Percentiles rank a stretch among this genome's conserved stretches.
These are phyloP conservation scores for Arachis stenosperma DNA, from an alignment of 306 rosid genomes.

Conservation along the genomic window DNA sequence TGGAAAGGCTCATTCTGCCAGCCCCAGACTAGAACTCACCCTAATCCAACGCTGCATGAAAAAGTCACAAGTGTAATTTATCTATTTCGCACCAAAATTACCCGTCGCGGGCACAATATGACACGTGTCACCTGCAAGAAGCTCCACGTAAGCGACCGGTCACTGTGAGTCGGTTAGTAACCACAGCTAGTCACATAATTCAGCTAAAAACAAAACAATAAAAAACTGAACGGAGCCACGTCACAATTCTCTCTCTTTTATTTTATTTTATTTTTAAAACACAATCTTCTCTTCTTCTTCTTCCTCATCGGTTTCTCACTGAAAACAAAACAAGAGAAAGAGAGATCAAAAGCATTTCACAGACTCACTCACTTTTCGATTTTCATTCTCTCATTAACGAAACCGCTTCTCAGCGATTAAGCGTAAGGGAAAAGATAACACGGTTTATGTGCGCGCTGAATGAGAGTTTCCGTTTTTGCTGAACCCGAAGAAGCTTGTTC, in stretches of 20 bases:
- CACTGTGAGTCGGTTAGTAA: constrained; percentile 49
- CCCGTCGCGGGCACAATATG: constrained; percentile 3
- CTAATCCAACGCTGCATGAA: constrained; percentile 9
- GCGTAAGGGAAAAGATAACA: constrained; percentile 1
- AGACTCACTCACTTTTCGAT: constrained; percentile 6
- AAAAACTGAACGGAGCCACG: constrained; percentile 16
- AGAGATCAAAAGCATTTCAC: constrained; percentile 24
- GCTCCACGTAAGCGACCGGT: constrained; percentile 37
- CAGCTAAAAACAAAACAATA: constrained; percentile 4
- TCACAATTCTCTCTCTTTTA: background rate
- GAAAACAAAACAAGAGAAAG: constrained; percentile 1
- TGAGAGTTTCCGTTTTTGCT: background rate
- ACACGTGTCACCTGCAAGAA: constrained; percentile 25
- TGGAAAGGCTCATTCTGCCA: no score
- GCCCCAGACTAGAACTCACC: no score
- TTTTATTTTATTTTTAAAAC: no score
- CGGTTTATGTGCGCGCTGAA: constrained; percentile 7
- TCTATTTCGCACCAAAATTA: constrained; percentile 5
- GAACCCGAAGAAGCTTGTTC: constrained; percentile 38
- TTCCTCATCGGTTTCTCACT: constrained; percentile 30
- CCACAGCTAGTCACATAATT: constrained; percentile 30
- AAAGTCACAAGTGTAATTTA: constrained; percentile 33
- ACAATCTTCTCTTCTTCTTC: background rate
- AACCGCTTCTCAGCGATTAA: constrained; percentile 25
- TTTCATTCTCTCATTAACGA: constrained; percentile 14